Base-by-base conservation (phyloP, 768 basidiomycete species). In the Collybiopsis confluens region DNA sequence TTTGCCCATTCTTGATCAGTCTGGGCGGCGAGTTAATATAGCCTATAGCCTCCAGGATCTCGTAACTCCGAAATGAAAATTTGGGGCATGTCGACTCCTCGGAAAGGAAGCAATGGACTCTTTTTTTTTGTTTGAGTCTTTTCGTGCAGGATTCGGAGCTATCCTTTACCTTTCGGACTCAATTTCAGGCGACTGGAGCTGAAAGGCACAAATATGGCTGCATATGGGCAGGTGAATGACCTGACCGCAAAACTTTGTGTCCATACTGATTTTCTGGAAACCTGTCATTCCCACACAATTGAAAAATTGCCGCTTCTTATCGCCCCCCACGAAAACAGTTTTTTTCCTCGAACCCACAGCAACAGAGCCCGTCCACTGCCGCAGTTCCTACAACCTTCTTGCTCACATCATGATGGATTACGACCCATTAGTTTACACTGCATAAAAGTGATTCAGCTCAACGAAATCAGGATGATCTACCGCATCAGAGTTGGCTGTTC, bases 251-350 rank as follows among this genome's bases (percentile, higher is more conserved):
- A 7, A 20, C 45, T 36, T 37, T 33, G 8, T 37, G 13, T 48
- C 16, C 35, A 21, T 18, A 28, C 13, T 48, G 20, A 15, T 18
- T 47, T 48, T 48, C 47, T 48, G 47, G 47, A 48, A 48, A 48
- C 33, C 35, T 33, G 18, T 46, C 45, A 21, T 48, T 48, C 47
- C 37, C 47, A 48, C 35, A 36, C 47, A 13, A 33, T 48, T 48
- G 9, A 6, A 28, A n/a, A 20, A 5, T 20, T 40, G 38, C 38
- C 38, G 38, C 30, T 33, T 33, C 30, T 33, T 33, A 33, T 33
- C 30, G 30, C 30, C 30, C 30, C 30, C 5, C 30, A n/a, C n/a
- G n/a, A 33, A 33, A 33, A 33, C 30, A n/a, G n/a, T n/a, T n/a
- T n/a, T n/a, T n/a, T n/a, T n/a, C n/a, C n/a, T n/a, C n/a, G n/a